These are phyloP conservation scores for Dentipellis sp. DNA, from an alignment of 768 basidiomycete species.

Conservation along the genomic window DNA sequence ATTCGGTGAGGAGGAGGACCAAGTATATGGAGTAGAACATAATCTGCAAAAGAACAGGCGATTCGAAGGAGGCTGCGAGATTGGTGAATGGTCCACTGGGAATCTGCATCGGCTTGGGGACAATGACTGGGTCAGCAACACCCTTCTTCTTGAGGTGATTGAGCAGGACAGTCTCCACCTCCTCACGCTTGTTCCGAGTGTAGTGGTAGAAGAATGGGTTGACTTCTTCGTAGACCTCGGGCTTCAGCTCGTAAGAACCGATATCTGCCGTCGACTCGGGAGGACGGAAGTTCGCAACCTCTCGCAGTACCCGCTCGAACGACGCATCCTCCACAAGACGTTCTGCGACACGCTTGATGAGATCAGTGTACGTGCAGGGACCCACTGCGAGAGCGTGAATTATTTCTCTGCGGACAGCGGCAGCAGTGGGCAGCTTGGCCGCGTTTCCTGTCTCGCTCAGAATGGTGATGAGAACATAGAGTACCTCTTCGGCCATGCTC, in stretches of 20 bases:
- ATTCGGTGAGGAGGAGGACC: constrained; percentile 56
- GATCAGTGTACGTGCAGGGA: constrained; percentile 82
- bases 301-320: constrained; percentile 69
- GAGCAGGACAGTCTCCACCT: constrained; percentile 72
- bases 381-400: constrained; percentile 86
- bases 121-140: constrained; percentile 57
- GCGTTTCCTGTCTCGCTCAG: constrained; percentile 76
- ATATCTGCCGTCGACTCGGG: constrained; percentile 73
- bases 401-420: constrained; percentile 73
- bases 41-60: constrained; percentile 66
- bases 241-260: constrained; percentile 84
- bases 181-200: constrained; percentile 86
- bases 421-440: constrained; percentile 51
- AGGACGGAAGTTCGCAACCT: constrained; percentile 74
- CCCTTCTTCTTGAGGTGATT: constrained; percentile 59
- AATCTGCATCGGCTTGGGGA: constrained; percentile 64
- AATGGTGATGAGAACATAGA: constrained; percentile 82
- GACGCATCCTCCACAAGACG: constrained; percentile 74
- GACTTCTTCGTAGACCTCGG: constrained; percentile 76
- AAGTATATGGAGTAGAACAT: constrained; percentile 79
- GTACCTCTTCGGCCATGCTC: constrained; percentile 86
- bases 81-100: constrained; percentile 58
- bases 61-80: constrained; percentile 56
- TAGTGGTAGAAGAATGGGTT: constrained; percentile 97
- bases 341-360: constrained; percentile 87